phyloP scores from a whole-genome alignment of 2,329 filamentous ascomycete genomes.

The Lizonia empirigonia region DNA sequence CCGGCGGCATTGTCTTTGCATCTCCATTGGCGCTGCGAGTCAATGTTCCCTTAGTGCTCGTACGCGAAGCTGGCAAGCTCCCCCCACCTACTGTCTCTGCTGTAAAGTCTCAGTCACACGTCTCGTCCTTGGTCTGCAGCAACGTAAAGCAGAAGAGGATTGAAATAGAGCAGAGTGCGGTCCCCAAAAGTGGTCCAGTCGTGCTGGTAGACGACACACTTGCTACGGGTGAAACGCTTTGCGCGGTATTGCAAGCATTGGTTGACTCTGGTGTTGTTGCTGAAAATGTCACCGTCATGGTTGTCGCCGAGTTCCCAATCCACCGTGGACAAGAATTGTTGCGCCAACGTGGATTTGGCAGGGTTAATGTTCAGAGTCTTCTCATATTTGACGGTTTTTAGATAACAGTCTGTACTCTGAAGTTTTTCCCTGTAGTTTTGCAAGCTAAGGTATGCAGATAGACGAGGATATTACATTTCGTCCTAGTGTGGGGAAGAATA shows the following conservation, averaged over 20 bases:
- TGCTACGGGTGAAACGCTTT: conserved; percentile 61
- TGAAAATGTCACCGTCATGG: conserved; percentile 56
- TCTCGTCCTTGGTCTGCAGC: conserved; percentile 53
- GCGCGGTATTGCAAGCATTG: conserved; percentile 59
- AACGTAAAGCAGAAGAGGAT: conserved; percentile 47
- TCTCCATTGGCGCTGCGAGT: conserved; percentile 55
- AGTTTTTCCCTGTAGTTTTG: too few species aligned
- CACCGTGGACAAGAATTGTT: conserved; percentile 60
- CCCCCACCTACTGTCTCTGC: conserved; percentile 61
- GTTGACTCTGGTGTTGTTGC: conserved; percentile 49
- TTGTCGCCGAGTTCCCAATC: conserved; percentile 63
- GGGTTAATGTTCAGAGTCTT: conserved; percentile 58
- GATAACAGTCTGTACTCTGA: too few species aligned
- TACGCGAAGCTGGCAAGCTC: conserved; percentile 64
- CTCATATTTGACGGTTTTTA: conserved; percentile 55
- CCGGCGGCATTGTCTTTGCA: conserved; percentile 63
- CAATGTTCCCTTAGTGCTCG: conserved; percentile 54
- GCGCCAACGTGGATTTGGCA: conserved; percentile 56
- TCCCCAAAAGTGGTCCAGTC: conserved; percentile 52
- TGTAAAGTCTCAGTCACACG: conserved; percentile 57
- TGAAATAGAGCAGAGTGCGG: conserved; percentile 56
- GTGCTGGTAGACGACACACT: conserved; percentile 68
- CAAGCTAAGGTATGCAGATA: too few species aligned
- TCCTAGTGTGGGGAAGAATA: too few species aligned
- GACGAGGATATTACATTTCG: too few species aligned